These are phyloP conservation scores for Cyberlindnera petersonii DNA, from an alignment of 805 yeast species.

Conservation along the genomic window DNA sequence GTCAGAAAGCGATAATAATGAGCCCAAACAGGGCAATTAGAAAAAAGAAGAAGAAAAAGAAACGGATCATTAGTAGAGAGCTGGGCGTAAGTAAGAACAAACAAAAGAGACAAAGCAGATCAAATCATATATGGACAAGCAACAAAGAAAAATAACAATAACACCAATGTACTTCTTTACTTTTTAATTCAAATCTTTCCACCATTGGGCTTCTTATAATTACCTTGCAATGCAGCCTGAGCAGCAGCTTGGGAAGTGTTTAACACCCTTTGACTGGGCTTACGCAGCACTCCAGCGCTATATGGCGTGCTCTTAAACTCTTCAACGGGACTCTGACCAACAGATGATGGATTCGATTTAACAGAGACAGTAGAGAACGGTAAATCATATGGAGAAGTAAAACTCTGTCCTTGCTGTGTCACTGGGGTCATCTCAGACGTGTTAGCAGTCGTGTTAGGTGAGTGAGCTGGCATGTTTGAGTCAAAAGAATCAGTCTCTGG, in stretches of 20 bases:
- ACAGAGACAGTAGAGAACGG: constrained; percentile 45
- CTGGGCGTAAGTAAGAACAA: too few relatives aligned
- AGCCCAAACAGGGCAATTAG: too few relatives aligned
- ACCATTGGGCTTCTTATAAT: constrained; percentile 4
- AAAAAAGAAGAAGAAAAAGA: too few relatives aligned
- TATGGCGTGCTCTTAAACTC: constrained; percentile 27
- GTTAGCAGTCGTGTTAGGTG: constrained; percentile 36
- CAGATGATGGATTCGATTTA: constrained; percentile 27
- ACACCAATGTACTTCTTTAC: too few relatives aligned
- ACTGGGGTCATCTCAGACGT: constrained; percentile 35
- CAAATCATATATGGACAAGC: too few relatives aligned
- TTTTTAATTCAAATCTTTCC: constrained; percentile 7
- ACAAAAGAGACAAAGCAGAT: too few relatives aligned
- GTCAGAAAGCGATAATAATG: too few relatives aligned
- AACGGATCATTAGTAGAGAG: too few relatives aligned
- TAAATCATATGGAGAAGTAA: constrained; percentile 64
- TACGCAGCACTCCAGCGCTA: constrained; percentile 19
- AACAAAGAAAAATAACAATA: neutral
- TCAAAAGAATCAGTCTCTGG: constrained; percentile 30
- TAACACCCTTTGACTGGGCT: constrained; percentile 18
- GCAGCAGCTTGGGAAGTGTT: constrained; percentile 22
- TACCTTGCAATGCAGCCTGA: constrained; percentile 16
- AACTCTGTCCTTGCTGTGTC: constrained; percentile 27
- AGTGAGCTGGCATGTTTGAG: constrained; percentile 24
- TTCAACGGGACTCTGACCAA: constrained; percentile 19